Evolutionary conservation across 2,329 filamentous ascomycete genomes (phyloP).

Genomic region (Hypomyces rosellus): DNA sequence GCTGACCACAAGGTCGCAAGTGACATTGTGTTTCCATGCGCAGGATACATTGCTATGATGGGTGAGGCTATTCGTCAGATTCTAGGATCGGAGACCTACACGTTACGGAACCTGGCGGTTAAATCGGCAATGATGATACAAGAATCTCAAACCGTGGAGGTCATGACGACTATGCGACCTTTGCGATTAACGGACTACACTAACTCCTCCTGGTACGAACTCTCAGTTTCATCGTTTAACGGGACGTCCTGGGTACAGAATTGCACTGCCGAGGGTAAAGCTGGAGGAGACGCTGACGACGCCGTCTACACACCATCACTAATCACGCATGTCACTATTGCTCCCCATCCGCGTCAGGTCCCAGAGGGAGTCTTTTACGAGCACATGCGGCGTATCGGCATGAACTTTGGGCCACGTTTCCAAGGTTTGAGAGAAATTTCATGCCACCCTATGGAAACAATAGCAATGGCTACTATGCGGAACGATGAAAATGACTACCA

Average conservation of each 20-base stretch:
- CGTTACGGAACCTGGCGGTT: slow-evolving; percentile 9
- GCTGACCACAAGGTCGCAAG: slow-evolving; percentile 29
- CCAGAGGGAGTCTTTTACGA: background rate
- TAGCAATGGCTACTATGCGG: background rate
- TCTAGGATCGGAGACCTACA: slow-evolving; percentile 8
- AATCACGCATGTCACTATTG: background rate
- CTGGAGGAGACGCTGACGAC: background rate
- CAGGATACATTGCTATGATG: slow-evolving; percentile 30
- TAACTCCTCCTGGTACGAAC: slow-evolving; percentile 13
- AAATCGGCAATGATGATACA: slow-evolving; percentile 10
- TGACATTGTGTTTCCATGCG: slow-evolving; percentile 31
- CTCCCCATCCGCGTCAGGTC: background rate
- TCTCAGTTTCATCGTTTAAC: slow-evolving; percentile 11
- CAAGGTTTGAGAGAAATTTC: slow-evolving; percentile 3
- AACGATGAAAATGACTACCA: background rate
- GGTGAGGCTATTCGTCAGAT: slow-evolving; percentile 23
- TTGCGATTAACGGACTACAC: slow-evolving; percentile 3
- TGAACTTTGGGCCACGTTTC: slow-evolving; percentile 1
- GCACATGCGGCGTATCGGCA: background rate
- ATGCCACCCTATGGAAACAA: background rate
- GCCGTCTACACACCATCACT: background rate
- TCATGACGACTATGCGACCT: slow-evolving; percentile 12
- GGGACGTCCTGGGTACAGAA: slow-evolving; percentile 9
- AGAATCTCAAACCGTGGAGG: slow-evolving; percentile 8
- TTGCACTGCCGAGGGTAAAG: slow-evolving; percentile 8